Conservation (phyloP, 257 asterid species). For the Osmanthus fragrans region DNA sequence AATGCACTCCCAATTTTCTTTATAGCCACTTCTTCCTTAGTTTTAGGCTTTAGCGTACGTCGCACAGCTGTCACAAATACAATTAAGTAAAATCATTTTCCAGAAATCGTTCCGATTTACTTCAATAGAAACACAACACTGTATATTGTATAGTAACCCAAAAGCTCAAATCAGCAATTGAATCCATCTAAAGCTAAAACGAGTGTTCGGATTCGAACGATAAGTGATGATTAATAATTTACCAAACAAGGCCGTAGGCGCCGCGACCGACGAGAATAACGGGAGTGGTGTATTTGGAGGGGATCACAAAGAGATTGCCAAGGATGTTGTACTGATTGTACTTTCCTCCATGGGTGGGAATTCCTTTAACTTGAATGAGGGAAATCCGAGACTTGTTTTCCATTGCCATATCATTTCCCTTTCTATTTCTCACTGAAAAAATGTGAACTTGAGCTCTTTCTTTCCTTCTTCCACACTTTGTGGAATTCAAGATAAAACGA, state of each 20-base stretch:
- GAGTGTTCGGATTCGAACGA: background rate
- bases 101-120: background rate
- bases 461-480: background rate
- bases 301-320: slow-evolving; percentile 70
- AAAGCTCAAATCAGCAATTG: background rate
- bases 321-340: slow-evolving; percentile 68
- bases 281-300: slow-evolving; percentile 73
- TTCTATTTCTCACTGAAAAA: slow-evolving; percentile 8
- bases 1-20: slow-evolving; percentile 87
- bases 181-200: background rate
- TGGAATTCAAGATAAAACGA: slow-evolving; percentile 1
- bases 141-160: background rate
- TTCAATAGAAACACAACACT: background rate
- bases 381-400: slow-evolving; percentile 42
- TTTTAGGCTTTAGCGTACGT: slow-evolving; percentile 67
- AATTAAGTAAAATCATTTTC: background rate
- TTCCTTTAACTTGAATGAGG: slow-evolving; percentile 42
- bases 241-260: slow-evolving; percentile 93
- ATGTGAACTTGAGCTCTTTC: background rate
- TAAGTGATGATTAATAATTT: background rate
- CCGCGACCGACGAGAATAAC: slow-evolving; percentile 80
- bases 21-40: slow-evolving; percentile 77
- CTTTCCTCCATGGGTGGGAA: slow-evolving; percentile 64
- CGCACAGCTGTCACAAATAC: slow-evolving; percentile 50
- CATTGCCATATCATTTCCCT: slow-evolving; percentile 33